These are phyloP conservation scores for Funneliformis geosporum DNA, from an alignment of 192 early-diverging fungal species.

Conservation along the genomic window DNA sequence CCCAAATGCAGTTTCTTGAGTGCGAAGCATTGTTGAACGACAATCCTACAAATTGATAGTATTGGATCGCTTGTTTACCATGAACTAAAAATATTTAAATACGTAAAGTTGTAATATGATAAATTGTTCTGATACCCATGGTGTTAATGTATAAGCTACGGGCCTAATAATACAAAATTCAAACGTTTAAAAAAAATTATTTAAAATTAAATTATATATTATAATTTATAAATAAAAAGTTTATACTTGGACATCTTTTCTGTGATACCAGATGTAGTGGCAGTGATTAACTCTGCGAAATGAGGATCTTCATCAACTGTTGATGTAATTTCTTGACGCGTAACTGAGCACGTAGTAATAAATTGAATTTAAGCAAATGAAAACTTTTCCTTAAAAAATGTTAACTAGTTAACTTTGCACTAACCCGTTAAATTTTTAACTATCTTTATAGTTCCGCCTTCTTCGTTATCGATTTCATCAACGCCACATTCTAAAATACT, in stretches of 20 bases:
- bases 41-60: constrained; percentile 45
- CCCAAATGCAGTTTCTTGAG: constrained; percentile 63
- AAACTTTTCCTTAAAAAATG: background rate
- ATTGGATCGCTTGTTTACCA: background rate
- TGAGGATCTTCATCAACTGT: constrained; percentile 42
- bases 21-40: constrained; percentile 55
- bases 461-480: constrained; percentile 30
- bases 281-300: constrained; percentile 47
- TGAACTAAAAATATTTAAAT: background rate
- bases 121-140: constrained; percentile 28
- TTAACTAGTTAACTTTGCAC: background rate
- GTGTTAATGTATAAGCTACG: constrained; percentile 54
- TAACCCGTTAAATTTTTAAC: constrained; percentile 41
- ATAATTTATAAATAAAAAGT: background rate
- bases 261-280: constrained; percentile 50
- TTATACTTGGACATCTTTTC: constrained; percentile 46
- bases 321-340: constrained; percentile 47
- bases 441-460: constrained; percentile 23
- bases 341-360: constrained; percentile 34
- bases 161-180: constrained; percentile 12
- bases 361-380: background rate
- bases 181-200: background rate
- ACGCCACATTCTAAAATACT: constrained; percentile 47
- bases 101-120: background rate
- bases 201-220: background rate